Evolutionary conservation across 805 yeast species (phyloP).

Genomic region (Hyphopichia homilentoma): DNA sequence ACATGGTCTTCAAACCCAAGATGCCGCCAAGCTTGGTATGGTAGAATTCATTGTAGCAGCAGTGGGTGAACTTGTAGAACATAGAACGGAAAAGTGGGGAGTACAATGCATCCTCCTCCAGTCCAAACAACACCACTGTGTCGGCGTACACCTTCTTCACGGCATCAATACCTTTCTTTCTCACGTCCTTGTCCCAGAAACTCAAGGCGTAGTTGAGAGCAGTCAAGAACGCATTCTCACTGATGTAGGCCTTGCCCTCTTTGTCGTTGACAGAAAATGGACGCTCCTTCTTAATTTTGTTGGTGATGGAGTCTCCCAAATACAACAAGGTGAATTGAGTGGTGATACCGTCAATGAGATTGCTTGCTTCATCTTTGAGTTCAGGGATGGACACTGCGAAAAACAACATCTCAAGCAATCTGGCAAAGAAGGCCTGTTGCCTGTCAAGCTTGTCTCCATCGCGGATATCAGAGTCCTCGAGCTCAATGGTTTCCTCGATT

Average conservation of each 20-base stretch:
- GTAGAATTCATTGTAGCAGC: conserved; percentile 87
- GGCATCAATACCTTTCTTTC: conserved; percentile 66
- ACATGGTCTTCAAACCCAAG: conserved; percentile 70
- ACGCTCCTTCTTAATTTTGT: conserved; percentile 62
- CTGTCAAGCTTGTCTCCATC: conserved; percentile 49
- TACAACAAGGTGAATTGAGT: conserved; percentile 79
- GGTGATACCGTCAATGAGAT: conserved; percentile 60
- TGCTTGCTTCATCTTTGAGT: conserved; percentile 61
- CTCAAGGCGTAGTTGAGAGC: conserved; percentile 80
- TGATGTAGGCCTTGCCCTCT: conserved; percentile 70
- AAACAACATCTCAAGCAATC: conserved; percentile 67
- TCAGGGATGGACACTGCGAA: conserved; percentile 75
- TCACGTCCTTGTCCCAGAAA: conserved; percentile 65
- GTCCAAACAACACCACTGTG: conserved; percentile 65
- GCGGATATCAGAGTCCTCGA: conserved; percentile 41
- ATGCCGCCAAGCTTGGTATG: conserved; percentile 88
- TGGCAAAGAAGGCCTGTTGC: conserved; percentile 63
- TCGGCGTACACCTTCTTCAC: conserved; percentile 59
- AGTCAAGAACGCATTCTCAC: conserved; percentile 65
- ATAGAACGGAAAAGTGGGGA: conserved; percentile 75
- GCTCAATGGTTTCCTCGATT: conserved; percentile 25
- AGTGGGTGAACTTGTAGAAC: conserved; percentile 80
- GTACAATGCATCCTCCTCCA: conserved; percentile 57
- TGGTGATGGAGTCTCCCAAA: conserved; percentile 67
- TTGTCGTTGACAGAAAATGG: conserved; percentile 72